phyloP scores from a whole-genome alignment of 176 grass and related monocot species.

The Carex pumila region DNA sequence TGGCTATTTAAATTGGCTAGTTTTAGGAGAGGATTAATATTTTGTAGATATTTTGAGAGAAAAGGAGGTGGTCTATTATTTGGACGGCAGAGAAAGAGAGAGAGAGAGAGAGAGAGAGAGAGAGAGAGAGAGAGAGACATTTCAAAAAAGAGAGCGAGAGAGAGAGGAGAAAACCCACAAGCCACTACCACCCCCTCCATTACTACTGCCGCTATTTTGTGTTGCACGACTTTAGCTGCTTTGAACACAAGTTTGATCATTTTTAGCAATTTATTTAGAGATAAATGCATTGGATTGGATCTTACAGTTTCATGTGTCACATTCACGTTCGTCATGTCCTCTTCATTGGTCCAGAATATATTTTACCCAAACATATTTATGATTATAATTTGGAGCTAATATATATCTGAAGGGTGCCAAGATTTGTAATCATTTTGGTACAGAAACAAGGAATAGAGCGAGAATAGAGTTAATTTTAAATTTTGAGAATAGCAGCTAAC shows the following conservation, averaged over 20 bases:
- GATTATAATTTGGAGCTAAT: neutral
- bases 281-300: neutral
- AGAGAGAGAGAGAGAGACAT: neutral
- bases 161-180: constrained; percentile 8
- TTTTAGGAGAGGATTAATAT: constrained; percentile 12
- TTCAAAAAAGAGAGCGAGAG: neutral
- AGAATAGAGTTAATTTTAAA: too few species aligned
- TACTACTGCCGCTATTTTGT: constrained; percentile 47
- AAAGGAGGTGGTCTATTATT: constrained; percentile 34
- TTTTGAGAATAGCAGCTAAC: too few species aligned
- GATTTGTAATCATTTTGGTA: neutral
- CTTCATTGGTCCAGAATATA: neutral
- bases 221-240: constrained; percentile 37
- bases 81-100: constrained; percentile 30
- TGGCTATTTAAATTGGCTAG: constrained; percentile 6
- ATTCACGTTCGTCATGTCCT: neutral
- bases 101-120: neutral
- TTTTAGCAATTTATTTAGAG: neutral
- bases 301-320: neutral
- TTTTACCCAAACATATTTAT: neutral
- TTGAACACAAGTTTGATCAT: constrained; percentile 28
- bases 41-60: neutral
- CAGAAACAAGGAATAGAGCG: too few species aligned
- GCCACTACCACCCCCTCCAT: neutral
- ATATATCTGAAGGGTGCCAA: neutral